phyloP scores from a whole-genome alignment of 495 filamentous ascomycete species.

The Penicillium flavigenum region DNA sequence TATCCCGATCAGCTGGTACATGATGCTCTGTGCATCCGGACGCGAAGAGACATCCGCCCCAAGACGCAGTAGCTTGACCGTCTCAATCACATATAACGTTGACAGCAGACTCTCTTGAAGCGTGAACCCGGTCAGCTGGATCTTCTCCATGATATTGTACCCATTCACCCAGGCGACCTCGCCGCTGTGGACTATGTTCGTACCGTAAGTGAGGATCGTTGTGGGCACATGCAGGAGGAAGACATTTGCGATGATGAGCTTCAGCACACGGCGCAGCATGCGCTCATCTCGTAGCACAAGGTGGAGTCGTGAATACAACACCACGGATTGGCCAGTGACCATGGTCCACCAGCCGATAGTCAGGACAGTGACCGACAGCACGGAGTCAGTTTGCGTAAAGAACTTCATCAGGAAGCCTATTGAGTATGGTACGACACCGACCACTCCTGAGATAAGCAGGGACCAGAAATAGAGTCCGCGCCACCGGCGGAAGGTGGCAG shows the following conservation, averaged over 20 bases:
- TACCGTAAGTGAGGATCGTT: slow-evolving; percentile 50
- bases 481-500: slow-evolving; percentile 52
- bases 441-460: slow-evolving; percentile 43
- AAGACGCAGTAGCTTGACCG: slow-evolving; percentile 49
- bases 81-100: slow-evolving; percentile 57
- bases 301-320: slow-evolving; percentile 53
- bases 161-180: slow-evolving; percentile 36
- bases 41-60: slow-evolving; percentile 33
- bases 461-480: slow-evolving; percentile 56
- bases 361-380: slow-evolving; percentile 45
- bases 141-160: slow-evolving; percentile 57
- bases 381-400: slow-evolving; percentile 37
- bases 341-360: slow-evolving; percentile 55
- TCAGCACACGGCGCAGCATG: slow-evolving; percentile 40
- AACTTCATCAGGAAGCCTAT: slow-evolving; percentile 54
- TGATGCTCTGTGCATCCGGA: slow-evolving; percentile 44
- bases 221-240: slow-evolving; percentile 51
- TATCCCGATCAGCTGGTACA: slow-evolving; percentile 55
- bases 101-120: slow-evolving; percentile 59
- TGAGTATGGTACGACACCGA: slow-evolving; percentile 50
- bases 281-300: slow-evolving; percentile 48
- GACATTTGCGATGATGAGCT: slow-evolving; percentile 46
- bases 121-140: slow-evolving; percentile 56
- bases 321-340: slow-evolving; percentile 53
- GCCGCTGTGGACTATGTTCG: slow-evolving; percentile 37